phyloP scores from a whole-genome alignment of 2,329 filamentous ascomycete genomes.

The Colletotrichum musae region DNA sequence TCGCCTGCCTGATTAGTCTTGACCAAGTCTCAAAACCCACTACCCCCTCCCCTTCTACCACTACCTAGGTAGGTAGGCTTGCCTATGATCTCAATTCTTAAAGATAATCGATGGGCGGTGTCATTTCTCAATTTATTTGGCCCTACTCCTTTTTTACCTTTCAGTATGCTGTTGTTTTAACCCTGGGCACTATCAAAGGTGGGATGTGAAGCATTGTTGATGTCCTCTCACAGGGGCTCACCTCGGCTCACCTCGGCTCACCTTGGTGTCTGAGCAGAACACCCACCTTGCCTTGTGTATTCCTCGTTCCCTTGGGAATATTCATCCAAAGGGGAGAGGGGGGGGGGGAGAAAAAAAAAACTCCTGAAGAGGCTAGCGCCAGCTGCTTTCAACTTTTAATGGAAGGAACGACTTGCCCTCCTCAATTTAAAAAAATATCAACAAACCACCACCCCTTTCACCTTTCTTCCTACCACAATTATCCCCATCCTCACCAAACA shows the following conservation, averaged over 20 bases:
- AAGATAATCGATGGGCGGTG: too few relatives aligned
- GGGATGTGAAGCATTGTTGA: neutral
- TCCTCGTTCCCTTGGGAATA: neutral
- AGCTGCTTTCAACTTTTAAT: conserved; percentile 4
- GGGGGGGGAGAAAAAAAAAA: neutral
- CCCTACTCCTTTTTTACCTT: neutral
- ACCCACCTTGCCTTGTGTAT: neutral
- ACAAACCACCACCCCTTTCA: neutral
- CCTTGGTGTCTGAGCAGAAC: conserved; percentile 1
- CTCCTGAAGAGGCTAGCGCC: conserved; percentile 12
- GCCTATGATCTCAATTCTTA: too few relatives aligned
- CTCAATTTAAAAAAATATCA: neutral
- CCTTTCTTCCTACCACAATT: neutral
- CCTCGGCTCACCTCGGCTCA: conserved; percentile 9
- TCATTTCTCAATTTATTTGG: neutral
- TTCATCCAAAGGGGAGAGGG: neutral
- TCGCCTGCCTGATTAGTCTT: neutral
- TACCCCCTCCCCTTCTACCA: neutral
- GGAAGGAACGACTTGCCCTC: conserved; percentile 16
- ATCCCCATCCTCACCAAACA: neutral
- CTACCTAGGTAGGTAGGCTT: neutral
- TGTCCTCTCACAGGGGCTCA: conserved; percentile 16
- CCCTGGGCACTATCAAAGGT: neutral
- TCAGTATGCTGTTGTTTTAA: neutral
- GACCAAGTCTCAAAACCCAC: neutral